Evolutionary conservation across 2,329 filamentous ascomycete species (phyloP).

Genomic region (Hawksworthiomyces lignivorus): DNA sequence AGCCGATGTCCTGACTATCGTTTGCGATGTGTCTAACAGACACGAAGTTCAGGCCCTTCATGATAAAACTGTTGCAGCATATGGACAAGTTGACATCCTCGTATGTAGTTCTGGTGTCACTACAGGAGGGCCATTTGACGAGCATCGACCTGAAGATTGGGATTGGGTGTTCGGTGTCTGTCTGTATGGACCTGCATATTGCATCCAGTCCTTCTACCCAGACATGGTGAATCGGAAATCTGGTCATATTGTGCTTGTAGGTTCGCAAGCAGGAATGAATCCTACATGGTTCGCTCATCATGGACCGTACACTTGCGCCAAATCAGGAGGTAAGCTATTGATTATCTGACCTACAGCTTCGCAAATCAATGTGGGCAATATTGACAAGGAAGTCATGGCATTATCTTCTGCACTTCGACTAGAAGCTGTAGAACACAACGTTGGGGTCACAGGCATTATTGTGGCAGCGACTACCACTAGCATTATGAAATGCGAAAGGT

Average conservation of each 20-base stretch:
- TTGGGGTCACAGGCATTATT: slow-evolving; percentile 6
- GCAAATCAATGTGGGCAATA: too few species aligned
- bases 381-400: slow-evolving; percentile 7
- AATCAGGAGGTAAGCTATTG: too few species aligned
- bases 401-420: slow-evolving; percentile 4
- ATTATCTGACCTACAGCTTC: too few species aligned
- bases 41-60: slow-evolving; percentile 5
- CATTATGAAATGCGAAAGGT: slow-evolving; percentile 9
- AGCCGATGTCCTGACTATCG: slow-evolving; percentile 3
- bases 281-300: slow-evolving; percentile 6
- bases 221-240: slow-evolving; percentile 1
- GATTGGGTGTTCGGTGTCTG: slow-evolving; percentile 9
- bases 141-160: slow-evolving; percentile 9
- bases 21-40: slow-evolving; percentile 7
- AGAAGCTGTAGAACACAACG: slow-evolving; percentile 6
- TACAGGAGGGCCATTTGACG: slow-evolving; percentile 3
- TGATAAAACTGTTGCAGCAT: slow-evolving; percentile 1
- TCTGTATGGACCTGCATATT: slow-evolving; percentile 4
- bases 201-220: slow-evolving; percentile 7
- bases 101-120: slow-evolving; percentile 7
- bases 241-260: slow-evolving; percentile 8
- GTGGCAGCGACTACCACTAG: slow-evolving; percentile 5
- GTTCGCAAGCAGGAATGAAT: slow-evolving; percentile 9
- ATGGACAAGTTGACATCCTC: slow-evolving; percentile 5
- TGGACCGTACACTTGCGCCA: slow-evolving; percentile 8